Evolutionary conservation across 208 protist genomes (phyloP), one percentile per base, ranked within the genome.

Genomic region (Acanthamoeba culbertsoni): DNA sequence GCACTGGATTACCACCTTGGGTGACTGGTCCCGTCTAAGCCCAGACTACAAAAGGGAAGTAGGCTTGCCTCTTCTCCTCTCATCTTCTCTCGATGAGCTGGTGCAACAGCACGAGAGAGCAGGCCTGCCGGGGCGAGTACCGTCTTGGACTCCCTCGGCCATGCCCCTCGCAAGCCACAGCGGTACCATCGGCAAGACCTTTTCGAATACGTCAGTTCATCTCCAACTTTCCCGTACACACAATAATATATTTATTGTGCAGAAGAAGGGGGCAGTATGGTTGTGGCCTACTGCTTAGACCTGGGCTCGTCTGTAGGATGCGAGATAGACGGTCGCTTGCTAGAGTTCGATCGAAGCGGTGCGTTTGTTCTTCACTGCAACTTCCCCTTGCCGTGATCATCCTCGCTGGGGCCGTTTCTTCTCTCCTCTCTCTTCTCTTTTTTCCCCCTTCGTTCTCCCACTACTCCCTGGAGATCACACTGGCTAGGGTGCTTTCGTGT

Each of bases 1-100:
- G 35, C 53, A 91, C 28, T 91, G 86, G 86, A 73, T 91, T 26
- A n/a, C 51, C 8, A 75, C 57, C n/a, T 40, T 91, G 20, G 55
- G 5, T 28, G 43, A 91, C 37, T 91, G 86, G 86, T 26, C 26
- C 18, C 55, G 37, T 14, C 62, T 91, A 33, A 59, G 42, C 45
- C 37, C 33, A 5, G 40, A 46, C 53, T 35, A 51, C 35, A 65
- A 23, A 57, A 37, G 46, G 45, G 86, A 91, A 40, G 53, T 91
- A 2, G 42, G 43, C 40, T n/a, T 91, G 31, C 86, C 86, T 18
- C 37, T 73, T 8, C 86, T 91, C 26, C 62, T 91, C 10, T 42
- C 86, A 16, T 48, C 53, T 2, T 73, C 57, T 46, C 37, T 73
- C 5, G 86, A 73, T 40, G 40, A 73, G 33, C 86, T 65, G 28